A percentile compares a stretch with the other conserved stretches of the same genome.
These are phyloP conservation scores for Pyrus pyrifolia DNA, from an alignment of 306 rosid species.

Conservation along the genomic window DNA sequence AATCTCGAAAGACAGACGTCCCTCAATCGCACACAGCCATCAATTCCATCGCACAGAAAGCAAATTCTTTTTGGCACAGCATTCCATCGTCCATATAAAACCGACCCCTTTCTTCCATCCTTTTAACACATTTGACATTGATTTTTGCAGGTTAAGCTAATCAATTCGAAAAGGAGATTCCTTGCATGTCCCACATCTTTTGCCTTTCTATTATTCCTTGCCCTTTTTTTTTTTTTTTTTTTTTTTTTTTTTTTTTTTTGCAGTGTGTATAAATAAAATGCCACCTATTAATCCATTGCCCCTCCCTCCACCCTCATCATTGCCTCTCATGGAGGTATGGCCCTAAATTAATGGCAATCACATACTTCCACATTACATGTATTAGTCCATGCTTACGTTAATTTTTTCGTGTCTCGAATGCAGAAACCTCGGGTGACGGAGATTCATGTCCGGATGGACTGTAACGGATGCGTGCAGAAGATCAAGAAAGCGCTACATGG, in stretches of 20 bases:
- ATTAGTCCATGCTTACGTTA: background rate
- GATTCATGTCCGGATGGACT: slow-evolving; percentile 84
- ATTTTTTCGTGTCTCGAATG: slow-evolving; percentile 23
- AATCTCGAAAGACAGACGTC: background rate
- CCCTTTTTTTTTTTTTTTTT: background rate
- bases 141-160: slow-evolving; percentile 14
- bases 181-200: slow-evolving; percentile 53
- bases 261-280: slow-evolving; percentile 25
- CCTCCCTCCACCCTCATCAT: slow-evolving; percentile 5
- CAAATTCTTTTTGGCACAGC: slow-evolving; percentile 28
- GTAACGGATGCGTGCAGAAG: slow-evolving; percentile 92
- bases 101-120: slow-evolving; percentile 13
- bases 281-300: slow-evolving; percentile 39
- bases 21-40: slow-evolving; percentile 18
- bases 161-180: slow-evolving; percentile 39
- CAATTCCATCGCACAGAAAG: slow-evolving; percentile 7
- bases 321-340: slow-evolving; percentile 57
- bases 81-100: slow-evolving; percentile 9
- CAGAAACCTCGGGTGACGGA: slow-evolving; percentile 64
- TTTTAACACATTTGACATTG: slow-evolving; percentile 17
- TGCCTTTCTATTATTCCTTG: slow-evolving; percentile 56
- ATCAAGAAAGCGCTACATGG: slow-evolving; percentile 69
- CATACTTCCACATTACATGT: background rate
- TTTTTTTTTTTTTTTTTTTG: background rate
- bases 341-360: slow-evolving; percentile 4